Evolutionary conservation across 2,329 filamentous ascomycete species (phyloP).

Genomic region (Xylariaceae sp.): DNA sequence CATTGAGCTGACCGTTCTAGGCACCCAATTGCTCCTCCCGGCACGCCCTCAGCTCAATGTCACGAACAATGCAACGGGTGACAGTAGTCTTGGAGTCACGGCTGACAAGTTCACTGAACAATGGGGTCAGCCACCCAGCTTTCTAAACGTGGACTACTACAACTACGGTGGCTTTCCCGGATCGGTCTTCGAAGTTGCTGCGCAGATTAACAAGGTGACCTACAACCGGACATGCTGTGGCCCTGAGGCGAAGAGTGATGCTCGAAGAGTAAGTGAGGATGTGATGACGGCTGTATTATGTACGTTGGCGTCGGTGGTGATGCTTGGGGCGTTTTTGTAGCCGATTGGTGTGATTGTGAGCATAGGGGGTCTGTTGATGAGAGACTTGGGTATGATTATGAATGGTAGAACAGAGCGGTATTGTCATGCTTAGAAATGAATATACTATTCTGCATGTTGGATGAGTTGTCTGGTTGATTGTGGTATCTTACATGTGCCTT

Average conservation of each 20-base stretch:
- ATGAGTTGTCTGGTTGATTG: too few species aligned
- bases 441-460: too few species aligned
- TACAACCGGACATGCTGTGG: slow-evolving; percentile 60
- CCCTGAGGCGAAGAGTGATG: slow-evolving; percentile 19
- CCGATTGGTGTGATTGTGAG: neutral
- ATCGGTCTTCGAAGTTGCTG: slow-evolving; percentile 72
- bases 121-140: slow-evolving; percentile 68
- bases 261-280: neutral
- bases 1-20: slow-evolving; percentile 63
- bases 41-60: slow-evolving; percentile 63
- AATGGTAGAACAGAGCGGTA: neutral
- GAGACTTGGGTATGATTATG: neutral
- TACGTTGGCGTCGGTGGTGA: slow-evolving; percentile 13
- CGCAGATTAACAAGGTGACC: slow-evolving; percentile 65
- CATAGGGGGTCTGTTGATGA: neutral
- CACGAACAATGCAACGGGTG: slow-evolving; percentile 63
- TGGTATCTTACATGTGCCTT: too few species aligned
- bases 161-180: slow-evolving; percentile 62
- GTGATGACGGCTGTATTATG: slow-evolving; percentile 9
- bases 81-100: slow-evolving; percentile 60
- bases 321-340: slow-evolving; percentile 22
- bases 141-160: slow-evolving; percentile 82
- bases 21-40: slow-evolving; percentile 61
- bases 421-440: neutral
- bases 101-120: slow-evolving; percentile 54